Evolutionary conservation across 139 green algal species (phyloP).

Genomic region (Haematococcus sp.): DNA sequence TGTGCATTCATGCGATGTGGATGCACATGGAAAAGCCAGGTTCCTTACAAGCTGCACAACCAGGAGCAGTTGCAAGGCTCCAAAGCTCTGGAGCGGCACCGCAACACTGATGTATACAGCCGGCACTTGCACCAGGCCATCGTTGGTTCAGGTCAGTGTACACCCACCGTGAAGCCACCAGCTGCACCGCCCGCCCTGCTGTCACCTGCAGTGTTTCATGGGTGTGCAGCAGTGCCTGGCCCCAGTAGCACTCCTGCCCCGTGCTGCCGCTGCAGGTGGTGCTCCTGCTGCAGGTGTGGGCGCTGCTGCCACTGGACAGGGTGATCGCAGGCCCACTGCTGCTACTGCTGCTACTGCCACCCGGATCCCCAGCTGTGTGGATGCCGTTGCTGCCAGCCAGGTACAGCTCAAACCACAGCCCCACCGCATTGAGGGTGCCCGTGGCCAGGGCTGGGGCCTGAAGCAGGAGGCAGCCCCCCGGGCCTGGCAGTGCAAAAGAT

Average conservation of each 20-base stretch:
- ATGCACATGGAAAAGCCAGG: too few species aligned
- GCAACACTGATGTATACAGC: too few species aligned
- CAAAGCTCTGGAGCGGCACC: too few species aligned
- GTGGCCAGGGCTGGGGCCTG: conserved; percentile 3
- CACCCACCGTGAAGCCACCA: background rate
- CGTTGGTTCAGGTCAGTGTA: too few species aligned
- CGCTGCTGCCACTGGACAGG: background rate
- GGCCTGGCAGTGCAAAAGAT: background rate
- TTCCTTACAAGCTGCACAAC: too few species aligned
- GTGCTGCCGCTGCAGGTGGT: background rate
- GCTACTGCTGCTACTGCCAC: background rate
- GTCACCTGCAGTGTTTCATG: conserved; percentile 35
- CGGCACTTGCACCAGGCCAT: too few species aligned
- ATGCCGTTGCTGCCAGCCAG: conserved; percentile 29
- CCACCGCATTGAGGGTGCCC: conserved; percentile 69
- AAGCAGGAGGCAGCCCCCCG: background rate
- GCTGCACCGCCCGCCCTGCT: background rate
- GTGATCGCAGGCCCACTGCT: background rate
- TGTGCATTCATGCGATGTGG: too few species aligned
- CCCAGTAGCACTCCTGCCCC: conserved; percentile 52
- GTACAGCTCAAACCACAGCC: conserved; percentile 82
- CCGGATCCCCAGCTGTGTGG: background rate
- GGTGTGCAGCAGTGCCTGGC: conserved; percentile 76
- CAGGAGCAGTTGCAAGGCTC: too few species aligned
- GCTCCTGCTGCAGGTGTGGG: too few species aligned